Evolutionary conservation across 2,329 filamentous ascomycete species (phyloP).

Genomic region (Hymenoscyphus infarciens): DNA sequence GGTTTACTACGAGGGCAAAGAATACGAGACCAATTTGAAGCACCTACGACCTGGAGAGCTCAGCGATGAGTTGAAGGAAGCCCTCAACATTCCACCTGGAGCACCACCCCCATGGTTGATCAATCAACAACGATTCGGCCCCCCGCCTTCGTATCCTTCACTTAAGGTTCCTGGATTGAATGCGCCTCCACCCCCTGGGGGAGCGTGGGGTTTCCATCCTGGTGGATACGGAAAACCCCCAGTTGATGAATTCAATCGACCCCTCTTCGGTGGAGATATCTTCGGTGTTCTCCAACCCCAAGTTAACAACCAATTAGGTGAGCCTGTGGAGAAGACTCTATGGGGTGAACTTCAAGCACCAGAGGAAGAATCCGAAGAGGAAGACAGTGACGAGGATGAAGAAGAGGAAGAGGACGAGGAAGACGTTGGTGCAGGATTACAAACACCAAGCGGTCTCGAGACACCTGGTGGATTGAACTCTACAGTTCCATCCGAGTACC

Average conservation of each 20-base stretch:
- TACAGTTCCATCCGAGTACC: constrained; percentile 75
- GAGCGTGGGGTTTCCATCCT: constrained; percentile 90
- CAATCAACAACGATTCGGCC: constrained; percentile 90
- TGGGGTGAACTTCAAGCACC: constrained; percentile 90
- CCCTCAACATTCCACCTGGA: constrained; percentile 87
- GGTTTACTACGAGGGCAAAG: constrained; percentile 99
- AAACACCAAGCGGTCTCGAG: constrained; percentile 74
- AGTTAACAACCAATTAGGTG: constrained; percentile 61
- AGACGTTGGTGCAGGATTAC: constrained; percentile 60
- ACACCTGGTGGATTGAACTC: constrained; percentile 79
- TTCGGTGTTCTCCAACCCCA: constrained; percentile 72
- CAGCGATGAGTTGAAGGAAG: constrained; percentile 84
- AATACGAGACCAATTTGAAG: constrained; percentile 91
- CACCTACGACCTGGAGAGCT: constrained; percentile 88
- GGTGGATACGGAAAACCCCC: constrained; percentile 96
- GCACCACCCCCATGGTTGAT: constrained; percentile 96
- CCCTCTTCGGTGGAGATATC: constrained; percentile 90
- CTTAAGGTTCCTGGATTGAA: constrained; percentile 93
- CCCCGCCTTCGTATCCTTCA: constrained; percentile 92
- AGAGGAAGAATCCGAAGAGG: constrained; percentile 70
- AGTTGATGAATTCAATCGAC: constrained; percentile 86
- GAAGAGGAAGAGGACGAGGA: constrained; percentile 62
- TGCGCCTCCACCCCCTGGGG: constrained; percentile 83
- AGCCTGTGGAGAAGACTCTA: constrained; percentile 78
- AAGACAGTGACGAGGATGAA: constrained; percentile 64